phyloP scores from a whole-genome alignment of 768 basidiomycete species.

The Podaxis sp. region DNA sequence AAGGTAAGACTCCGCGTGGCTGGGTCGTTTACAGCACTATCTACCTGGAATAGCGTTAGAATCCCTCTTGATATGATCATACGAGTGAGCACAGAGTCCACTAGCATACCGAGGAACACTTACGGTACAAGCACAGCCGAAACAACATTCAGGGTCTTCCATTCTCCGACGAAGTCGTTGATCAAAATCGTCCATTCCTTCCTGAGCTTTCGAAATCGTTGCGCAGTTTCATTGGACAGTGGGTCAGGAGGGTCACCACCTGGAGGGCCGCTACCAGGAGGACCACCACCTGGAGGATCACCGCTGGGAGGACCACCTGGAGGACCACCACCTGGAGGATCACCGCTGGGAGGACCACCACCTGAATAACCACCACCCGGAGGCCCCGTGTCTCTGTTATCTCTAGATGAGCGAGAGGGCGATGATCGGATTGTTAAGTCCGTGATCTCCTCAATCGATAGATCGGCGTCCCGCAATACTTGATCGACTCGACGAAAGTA shows the following conservation, averaged over 20 bases:
- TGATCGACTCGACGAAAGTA: not conserved
- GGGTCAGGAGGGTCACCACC: not conserved
- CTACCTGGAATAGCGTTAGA: not conserved
- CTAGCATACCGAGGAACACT: not conserved
- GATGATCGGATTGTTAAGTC: not conserved
- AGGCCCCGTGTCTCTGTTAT: no score
- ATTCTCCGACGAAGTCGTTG: not conserved
- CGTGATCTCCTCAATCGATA: not conserved
- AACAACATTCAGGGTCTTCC: not conserved
- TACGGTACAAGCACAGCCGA: not conserved
- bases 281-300: not conserved
- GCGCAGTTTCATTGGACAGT: not conserved
- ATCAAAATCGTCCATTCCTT: not conserved
- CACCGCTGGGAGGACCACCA: no score
- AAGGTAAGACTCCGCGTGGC: not conserved
- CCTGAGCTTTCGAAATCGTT: not conserved
- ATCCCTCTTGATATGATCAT: not conserved
- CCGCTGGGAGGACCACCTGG: not conserved
- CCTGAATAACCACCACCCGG: no score
- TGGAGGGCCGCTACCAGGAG: not conserved
- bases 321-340: no score
- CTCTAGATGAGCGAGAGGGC: not conserved
- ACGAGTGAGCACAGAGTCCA: constrained; percentile 10
- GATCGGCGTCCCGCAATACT: not conserved
- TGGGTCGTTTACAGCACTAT: not conserved